A percentile compares a stretch with the other conserved stretches of the same genome.
Conservation (phyloP, 805 yeast genomes). For the Wickerhamomyces bisporus region DNA sequence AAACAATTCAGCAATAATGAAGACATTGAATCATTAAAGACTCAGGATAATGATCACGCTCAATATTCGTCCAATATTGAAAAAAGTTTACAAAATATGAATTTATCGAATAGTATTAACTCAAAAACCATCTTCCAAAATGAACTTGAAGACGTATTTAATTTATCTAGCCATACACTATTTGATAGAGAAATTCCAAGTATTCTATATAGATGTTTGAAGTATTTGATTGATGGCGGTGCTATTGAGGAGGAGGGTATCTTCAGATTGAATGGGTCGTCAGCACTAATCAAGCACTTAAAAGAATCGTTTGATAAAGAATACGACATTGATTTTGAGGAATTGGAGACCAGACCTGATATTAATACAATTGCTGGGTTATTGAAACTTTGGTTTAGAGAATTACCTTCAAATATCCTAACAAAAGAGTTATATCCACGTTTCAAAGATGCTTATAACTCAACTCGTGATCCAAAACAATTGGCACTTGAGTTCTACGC, state of each 20-base stretch:
- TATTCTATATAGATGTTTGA: constrained; percentile 70
- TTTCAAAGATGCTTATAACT: constrained; percentile 32
- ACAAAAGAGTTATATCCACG: constrained; percentile 44
- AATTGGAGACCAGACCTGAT: constrained; percentile 43
- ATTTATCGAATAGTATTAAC: constrained; percentile 13
- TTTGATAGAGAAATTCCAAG: constrained; percentile 55
- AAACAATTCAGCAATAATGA: constrained; percentile 11
- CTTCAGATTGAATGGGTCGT: constrained; percentile 86
- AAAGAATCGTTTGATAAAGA: constrained; percentile 64
- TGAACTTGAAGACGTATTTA: constrained; percentile 47
- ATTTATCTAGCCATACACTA: constrained; percentile 44
- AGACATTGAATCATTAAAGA: constrained; percentile 30
- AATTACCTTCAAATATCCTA: constrained; percentile 64
- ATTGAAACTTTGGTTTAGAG: constrained; percentile 76
- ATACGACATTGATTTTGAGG: constrained; percentile 62
- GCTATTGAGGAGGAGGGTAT: constrained; percentile 89
- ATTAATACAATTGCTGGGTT: constrained; percentile 85
- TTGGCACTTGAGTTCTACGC: constrained; percentile 28
- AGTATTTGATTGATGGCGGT: constrained; percentile 54
- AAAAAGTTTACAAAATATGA: constrained; percentile 27
- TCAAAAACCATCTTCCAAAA: constrained; percentile 56
- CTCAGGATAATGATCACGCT: constrained; percentile 19
- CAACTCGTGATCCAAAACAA: constrained; percentile 25
- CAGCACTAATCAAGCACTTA: constrained; percentile 62
- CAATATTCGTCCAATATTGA: constrained; percentile 18